Evolutionary conservation across 352 stramenopile genomes (phyloP).

Genomic region (Plasmopara viticola): DNA sequence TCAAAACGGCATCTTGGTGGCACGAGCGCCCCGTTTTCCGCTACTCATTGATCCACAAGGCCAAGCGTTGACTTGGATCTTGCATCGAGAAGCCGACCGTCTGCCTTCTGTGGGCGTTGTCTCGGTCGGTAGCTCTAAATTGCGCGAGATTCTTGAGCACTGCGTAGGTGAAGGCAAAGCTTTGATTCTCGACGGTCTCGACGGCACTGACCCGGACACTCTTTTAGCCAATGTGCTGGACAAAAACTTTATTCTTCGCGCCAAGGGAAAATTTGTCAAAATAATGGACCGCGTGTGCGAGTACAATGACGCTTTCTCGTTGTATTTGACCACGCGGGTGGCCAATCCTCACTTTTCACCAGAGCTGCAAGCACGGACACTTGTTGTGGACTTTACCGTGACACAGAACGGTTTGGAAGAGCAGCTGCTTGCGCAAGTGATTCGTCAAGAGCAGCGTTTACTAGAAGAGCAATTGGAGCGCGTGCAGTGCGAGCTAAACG

Average conservation of each 20-base stretch:
- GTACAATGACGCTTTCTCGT: constrained; percentile 53
- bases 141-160: constrained; percentile 83
- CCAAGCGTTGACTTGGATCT: constrained; percentile 85
- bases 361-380: constrained; percentile 56
- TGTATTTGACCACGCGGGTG: constrained; percentile 66
- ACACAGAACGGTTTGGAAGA: constrained; percentile 88
- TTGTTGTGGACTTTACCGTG: constrained; percentile 89
- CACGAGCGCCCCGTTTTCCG: constrained; percentile 63
- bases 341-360: constrained; percentile 66
- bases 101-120: constrained; percentile 59
- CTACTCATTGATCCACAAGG: constrained; percentile 89
- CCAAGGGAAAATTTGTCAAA: constrained; percentile 60
- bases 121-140: constrained; percentile 51
- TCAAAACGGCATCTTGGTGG: constrained; percentile 88
- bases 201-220: constrained; percentile 46
- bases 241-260: constrained; percentile 52
- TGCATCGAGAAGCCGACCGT: constrained; percentile 52
- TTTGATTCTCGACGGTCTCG: constrained; percentile 76
- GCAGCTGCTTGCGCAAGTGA: constrained; percentile 87
- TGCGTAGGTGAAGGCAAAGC: constrained; percentile 84
- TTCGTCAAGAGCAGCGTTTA: constrained; percentile 86
- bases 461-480: constrained; percentile 87
- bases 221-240: constrained; percentile 59
- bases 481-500: constrained; percentile 78
- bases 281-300: constrained; percentile 66